Base-by-base conservation (phyloP, 2,329 filamentous ascomycete species). In the Beauveria sp. region DNA sequence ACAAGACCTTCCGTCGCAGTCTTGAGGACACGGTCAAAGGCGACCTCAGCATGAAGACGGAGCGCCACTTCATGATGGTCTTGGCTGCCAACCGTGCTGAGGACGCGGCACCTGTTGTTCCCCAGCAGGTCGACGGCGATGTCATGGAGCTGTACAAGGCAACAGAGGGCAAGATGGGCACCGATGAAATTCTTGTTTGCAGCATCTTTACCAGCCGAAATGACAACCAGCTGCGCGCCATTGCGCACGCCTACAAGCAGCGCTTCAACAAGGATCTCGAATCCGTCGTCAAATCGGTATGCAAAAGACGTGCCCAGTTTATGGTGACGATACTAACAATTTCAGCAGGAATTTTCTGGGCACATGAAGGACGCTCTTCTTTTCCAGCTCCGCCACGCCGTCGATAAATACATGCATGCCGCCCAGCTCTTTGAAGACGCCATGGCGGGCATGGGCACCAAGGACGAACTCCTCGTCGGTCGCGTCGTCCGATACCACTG, bases 331-430 rank as follows among this genome's bases (percentile, higher is more conserved):
- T 9, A 45, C 26, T 28, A 24, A 49, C 48, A 52, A 18, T n/a
- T 22, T 12, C 12, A 63, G 9, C 64, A 87, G 77, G 87, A 95
- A 69, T 97, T 97, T 75, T 90, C 88, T 0, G 93, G 93, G 0
- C 93, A 98, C 72, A 97, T 98, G 92, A 81, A 93, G 72, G 84
- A 90, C 18, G 91, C 91, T 0, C 82, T 98, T 1, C 76, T 95
- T 28, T 87, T 86, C 71, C 91, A 96, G 73, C 78, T 97, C n/a
- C 83, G 83, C 12, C 81, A 88, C 14, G 93, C 90, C 3, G 78
- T 84, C 6, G 91, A 97, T 74, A 90, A 88, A 66, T 91, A 90
- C 63, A 88, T 90, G 80, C 88, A 91, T 66, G 93, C 96, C 68
- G 95, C 93, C 0, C 77, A 83, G 24, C 79, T 91, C 5, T 80